phyloP scores from a whole-genome alignment of 1,284 basidiomycete species.

The Pseudozyma sp. region DNA sequence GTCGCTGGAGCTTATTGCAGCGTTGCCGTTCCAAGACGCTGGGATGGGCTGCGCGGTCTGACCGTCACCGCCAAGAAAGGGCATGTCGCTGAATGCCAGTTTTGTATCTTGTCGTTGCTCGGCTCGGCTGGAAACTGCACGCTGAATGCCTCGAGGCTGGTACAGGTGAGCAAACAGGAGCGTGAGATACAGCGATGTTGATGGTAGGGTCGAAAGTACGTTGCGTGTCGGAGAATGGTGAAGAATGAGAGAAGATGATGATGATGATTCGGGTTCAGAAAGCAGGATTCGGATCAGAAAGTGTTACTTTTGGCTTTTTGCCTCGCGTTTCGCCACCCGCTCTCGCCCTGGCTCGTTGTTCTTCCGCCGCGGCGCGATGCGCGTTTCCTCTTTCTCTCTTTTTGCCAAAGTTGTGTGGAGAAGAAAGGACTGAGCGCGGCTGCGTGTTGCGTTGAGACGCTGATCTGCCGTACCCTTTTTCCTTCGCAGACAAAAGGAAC shows the following conservation, averaged over 20 bases:
- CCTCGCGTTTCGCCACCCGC: constrained; percentile 34
- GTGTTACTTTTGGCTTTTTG: constrained; percentile 33
- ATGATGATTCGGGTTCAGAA: constrained; percentile 11
- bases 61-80: constrained; percentile 14
- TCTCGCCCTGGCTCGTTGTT: neutral
- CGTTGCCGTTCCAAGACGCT: constrained; percentile 15
- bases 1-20: constrained; percentile 1
- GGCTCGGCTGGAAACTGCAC: too few species aligned
- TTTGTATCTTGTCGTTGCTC: neutral
- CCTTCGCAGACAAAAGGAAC: neutral
- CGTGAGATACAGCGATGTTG: neutral
- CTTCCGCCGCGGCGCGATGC: constrained; percentile 12
- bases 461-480: neutral
- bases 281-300: constrained; percentile 14
- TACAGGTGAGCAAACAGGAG: too few species aligned
- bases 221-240: neutral
- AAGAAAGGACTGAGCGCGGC: neutral
- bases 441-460: neutral
- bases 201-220: neutral
- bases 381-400: constrained; percentile 1
- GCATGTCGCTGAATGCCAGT: constrained; percentile 14
- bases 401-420: constrained; percentile 16
- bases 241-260: neutral
- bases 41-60: constrained; percentile 15
- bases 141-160: too few species aligned